Conservation (phyloP, 2,329 filamentous ascomycete species). For the Colletotrichum godetiae region DNA sequence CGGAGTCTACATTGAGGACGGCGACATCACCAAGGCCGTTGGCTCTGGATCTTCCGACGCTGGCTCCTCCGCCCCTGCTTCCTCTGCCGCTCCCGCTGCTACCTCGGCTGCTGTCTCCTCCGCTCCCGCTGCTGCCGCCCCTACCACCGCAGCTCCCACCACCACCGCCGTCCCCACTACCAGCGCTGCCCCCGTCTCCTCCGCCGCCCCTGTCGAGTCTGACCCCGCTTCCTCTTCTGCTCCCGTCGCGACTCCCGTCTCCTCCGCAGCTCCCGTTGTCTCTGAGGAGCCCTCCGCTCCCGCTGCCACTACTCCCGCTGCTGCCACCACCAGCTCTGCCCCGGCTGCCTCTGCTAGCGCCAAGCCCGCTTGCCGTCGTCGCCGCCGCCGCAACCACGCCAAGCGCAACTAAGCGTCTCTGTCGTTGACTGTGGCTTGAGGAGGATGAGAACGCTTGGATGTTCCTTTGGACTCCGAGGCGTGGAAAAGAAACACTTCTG, state of each 20-base stretch:
- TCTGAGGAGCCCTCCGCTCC: constrained; percentile 27
- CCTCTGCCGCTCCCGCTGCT: constrained; percentile 11
- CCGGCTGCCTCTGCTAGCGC: constrained; percentile 13
- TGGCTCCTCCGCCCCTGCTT: constrained; percentile 1
- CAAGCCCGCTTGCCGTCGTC: constrained; percentile 32
- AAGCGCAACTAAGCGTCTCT: constrained; percentile 20
- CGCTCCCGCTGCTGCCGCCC: neutral
- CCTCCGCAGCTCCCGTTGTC: constrained; percentile 19
- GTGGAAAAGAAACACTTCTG: constrained; percentile 11
- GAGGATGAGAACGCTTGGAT: neutral
- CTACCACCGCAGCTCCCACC: constrained; percentile 11
- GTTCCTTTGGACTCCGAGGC: neutral
- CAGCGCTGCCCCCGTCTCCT: constrained; percentile 15
- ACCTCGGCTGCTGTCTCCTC: constrained; percentile 3
- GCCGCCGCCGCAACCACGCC: constrained; percentile 29
- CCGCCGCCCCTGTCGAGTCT: constrained; percentile 9
- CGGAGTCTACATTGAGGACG: constrained; percentile 75
- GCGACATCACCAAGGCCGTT: constrained; percentile 45
- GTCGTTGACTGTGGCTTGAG: neutral
- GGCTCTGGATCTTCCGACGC: constrained; percentile 25
- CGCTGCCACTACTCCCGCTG: constrained; percentile 1
- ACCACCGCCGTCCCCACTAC: constrained; percentile 27
- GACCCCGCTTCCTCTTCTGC: constrained; percentile 20
- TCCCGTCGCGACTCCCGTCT: constrained; percentile 8
- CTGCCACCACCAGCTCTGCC: constrained; percentile 10